Evolutionary conservation across 306 rosid species (phyloP).

Genomic region (Parietaria judaica): DNA sequence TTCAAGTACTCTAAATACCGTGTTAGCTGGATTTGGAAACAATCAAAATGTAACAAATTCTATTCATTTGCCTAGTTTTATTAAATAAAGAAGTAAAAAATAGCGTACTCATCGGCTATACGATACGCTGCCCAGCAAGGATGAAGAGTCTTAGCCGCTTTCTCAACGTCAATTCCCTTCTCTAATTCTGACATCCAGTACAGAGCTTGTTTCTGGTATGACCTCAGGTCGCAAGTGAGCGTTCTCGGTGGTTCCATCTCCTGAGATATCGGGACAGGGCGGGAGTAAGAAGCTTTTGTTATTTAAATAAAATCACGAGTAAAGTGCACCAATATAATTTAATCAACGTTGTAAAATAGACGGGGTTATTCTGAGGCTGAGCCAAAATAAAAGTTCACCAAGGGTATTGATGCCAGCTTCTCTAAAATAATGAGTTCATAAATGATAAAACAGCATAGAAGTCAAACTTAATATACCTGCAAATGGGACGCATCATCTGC

Average conservation of each 20-base stretch:
- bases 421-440: no score
- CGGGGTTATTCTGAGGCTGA: no score
- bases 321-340: not conserved
- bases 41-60: not conserved
- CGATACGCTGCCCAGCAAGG: conserved; percentile 87
- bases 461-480: conserved; percentile 35
- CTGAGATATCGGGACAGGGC: conserved; percentile 22
- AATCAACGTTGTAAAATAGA: not conserved
- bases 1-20: not conserved
- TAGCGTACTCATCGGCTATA: conserved; percentile 55
- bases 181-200: conserved; percentile 80
- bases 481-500: conserved; percentile 62
- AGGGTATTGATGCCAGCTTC: no score
- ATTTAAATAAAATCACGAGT: no score
- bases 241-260: conserved; percentile 62
- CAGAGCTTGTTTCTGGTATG: conserved; percentile 89
- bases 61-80: not conserved
- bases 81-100: not conserved
- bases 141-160: conserved; percentile 54
- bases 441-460: no score
- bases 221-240: conserved; percentile 49
- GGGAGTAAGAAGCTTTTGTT: not conserved
- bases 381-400: no score
- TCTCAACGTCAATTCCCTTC: conserved; percentile 47
- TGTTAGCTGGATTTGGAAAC: not conserved